Evolutionary conservation across 177 flowering plant species (phyloP).

Genomic region (Telopea speciosissima): DNA sequence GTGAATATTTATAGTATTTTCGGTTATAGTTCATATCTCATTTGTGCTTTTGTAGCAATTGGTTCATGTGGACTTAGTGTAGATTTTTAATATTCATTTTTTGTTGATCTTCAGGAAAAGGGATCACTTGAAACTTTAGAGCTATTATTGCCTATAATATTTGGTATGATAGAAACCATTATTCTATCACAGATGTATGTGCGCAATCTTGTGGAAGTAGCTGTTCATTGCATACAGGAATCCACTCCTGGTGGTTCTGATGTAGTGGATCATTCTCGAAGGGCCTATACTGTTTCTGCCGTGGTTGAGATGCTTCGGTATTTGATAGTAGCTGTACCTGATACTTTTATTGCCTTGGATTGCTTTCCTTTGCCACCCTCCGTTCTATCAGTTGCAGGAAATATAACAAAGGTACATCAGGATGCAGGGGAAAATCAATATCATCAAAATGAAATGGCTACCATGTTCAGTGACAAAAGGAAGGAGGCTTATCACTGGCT

Average conservation of each 20-base stretch:
- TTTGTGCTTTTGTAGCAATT: neutral
- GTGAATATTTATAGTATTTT: neutral
- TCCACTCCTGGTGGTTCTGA: conserved; percentile 66
- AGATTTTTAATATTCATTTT: conserved; percentile 9
- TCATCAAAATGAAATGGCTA: conserved; percentile 31
- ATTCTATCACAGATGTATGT: conserved; percentile 76
- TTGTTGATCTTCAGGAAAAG: conserved; percentile 56
- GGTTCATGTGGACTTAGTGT: neutral
- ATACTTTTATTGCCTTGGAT: conserved; percentile 93
- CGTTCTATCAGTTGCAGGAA: conserved; percentile 41
- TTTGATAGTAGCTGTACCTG: conserved; percentile 81
- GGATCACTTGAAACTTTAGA: conserved; percentile 64
- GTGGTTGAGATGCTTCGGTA: conserved; percentile 86
- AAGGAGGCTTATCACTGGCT: conserved; percentile 38
- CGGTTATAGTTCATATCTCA: neutral
- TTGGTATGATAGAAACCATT: conserved; percentile 63
- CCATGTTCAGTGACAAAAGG: conserved; percentile 32
- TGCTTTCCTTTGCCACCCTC: conserved; percentile 78
- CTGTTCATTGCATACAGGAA: conserved; percentile 63
- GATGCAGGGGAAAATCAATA: conserved; percentile 34
- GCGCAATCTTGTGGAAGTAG: conserved; percentile 65
- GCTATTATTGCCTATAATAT: conserved; percentile 75
- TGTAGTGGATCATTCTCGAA: conserved; percentile 59
- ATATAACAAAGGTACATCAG: conserved; percentile 39
- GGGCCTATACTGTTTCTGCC: conserved; percentile 61